Base-by-base conservation (phyloP, 129 eudicot species). In the Logfia minima region DNA sequence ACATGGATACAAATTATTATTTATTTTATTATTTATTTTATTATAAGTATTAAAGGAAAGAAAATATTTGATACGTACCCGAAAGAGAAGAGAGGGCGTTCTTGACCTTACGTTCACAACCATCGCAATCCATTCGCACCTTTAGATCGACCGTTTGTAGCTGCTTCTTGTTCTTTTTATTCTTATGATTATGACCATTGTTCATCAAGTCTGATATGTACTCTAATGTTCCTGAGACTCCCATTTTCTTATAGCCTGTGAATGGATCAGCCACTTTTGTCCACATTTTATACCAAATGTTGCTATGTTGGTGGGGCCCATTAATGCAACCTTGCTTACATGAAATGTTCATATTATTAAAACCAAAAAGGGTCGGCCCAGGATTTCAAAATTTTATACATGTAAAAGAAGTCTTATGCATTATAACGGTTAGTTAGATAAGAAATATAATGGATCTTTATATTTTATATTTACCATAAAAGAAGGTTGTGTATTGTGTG, bases 41-140 rank as follows among this genome's bases (percentile, higher is more conserved):
- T 6, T 37, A 37, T 7, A 37, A 37, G 10, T 37, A 37, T 37
- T 2, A 43, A 8, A 43, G 1, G 14, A 43, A 10, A 43, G 4
- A 43, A 48, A 13, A 48, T 48, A 11, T 10, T 31, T 26, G 48
- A 16, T 68, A 70, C 75, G 14, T 70, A 74, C 77, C 77, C 8
- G 76, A 71, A 48, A 89, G 76, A 19, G 97, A 88, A 75, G 87
- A 82, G 66, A 92, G 53, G 35, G 97, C 83, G n/a, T 92, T 92
- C 90, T 92, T 92, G 89, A 92, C 97, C 82, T 89, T 89, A 29
- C 80, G 95, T 76, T 85, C 97, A 77, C 97, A 92, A 43, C 97
- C 97, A 85, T 89, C 92, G 76, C 97, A 92, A 56, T 92, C 97
- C 92, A 92, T 92, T 75, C 96, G 84, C 51, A 92, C 89, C 78